Conservation (phyloP, 176 grass and related monocot species). For the Musa schizocarpa region DNA sequence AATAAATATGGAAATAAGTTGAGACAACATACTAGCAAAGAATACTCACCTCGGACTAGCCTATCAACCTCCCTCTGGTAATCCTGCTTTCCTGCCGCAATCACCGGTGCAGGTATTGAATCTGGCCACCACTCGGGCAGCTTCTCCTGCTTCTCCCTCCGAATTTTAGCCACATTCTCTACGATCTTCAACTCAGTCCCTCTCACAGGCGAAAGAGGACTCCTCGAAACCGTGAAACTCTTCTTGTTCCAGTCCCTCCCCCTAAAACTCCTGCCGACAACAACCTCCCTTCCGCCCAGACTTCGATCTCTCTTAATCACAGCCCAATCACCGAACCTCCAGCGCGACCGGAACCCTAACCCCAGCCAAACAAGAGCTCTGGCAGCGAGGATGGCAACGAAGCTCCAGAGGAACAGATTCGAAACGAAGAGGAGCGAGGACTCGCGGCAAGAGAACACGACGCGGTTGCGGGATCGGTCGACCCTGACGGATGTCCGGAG, state of each 20-base stretch:
- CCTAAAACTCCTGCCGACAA: conserved; percentile 28
- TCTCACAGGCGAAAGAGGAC: conserved; percentile 21
- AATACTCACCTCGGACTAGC: conserved; percentile 51
- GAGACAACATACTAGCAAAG: neutral
- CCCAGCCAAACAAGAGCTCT: conserved; percentile 29
- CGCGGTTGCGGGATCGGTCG: conserved; percentile 30
- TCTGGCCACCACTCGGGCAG: conserved; percentile 54
- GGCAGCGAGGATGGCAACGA: conserved; percentile 27
- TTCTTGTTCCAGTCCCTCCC: neutral
- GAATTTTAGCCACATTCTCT: neutral
- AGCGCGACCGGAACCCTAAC: conserved; percentile 22
- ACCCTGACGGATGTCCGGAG: conserved; percentile 32
- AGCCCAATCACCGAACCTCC: conserved; percentile 5
- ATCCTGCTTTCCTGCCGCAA: conserved; percentile 13
- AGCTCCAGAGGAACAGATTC: conserved; percentile 34
- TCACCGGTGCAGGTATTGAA: conserved; percentile 8
- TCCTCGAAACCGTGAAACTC: conserved; percentile 16
- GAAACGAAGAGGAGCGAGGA: conserved; percentile 44
- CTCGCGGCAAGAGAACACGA: conserved; percentile 54
- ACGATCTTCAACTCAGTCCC: neutral
- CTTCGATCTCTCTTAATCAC: conserved; percentile 50
- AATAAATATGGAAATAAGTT: neutral
- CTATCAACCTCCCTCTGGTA: conserved; percentile 32
- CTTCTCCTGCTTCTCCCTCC: conserved; percentile 14
- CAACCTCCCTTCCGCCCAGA: conserved; percentile 58